Conservation (phyloP, 1,284 basidiomycete species). For the Trichosporon asahii region DNA sequence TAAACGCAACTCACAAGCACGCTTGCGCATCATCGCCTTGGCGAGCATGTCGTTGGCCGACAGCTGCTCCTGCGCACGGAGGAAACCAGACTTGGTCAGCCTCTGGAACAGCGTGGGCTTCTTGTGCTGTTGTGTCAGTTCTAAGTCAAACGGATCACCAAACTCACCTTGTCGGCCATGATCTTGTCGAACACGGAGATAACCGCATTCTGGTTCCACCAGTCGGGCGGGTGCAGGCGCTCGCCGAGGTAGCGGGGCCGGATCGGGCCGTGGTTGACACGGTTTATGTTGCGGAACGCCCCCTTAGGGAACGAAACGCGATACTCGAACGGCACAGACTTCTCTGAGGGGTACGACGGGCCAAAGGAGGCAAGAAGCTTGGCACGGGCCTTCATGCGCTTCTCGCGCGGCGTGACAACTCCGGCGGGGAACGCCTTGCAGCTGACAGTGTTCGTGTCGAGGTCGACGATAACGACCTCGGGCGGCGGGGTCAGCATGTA, state of each 20-base stretch:
- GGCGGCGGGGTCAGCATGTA: conserved; percentile 69
- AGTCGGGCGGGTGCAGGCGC: conserved; percentile 76
- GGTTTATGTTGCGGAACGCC: conserved; percentile 52
- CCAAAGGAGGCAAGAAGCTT: conserved; percentile 75
- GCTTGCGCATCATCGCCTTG: conserved; percentile 70
- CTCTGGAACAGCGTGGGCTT: conserved; percentile 84
- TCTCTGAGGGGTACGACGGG: conserved; percentile 43
- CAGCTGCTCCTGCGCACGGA: conserved; percentile 69
- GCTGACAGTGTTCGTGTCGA: conserved; percentile 63
- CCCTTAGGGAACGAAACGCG: conserved; percentile 93
- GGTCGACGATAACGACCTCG: conserved; percentile 85
- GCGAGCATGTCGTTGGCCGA: conserved; percentile 75
- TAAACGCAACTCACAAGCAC: conserved; percentile 35
- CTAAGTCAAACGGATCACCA: conserved; percentile 17
- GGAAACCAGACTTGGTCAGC: conserved; percentile 64
- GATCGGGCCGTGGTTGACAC: conserved; percentile 31
- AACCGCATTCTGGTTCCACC: conserved; percentile 87
- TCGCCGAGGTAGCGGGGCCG: conserved; percentile 42
- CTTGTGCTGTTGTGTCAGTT: conserved; percentile 61
- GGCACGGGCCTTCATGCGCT: conserved; percentile 78
- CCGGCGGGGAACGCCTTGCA: conserved; percentile 75
- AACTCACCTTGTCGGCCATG: conserved; percentile 74
- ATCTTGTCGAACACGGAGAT: conserved; percentile 85
- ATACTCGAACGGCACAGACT: conserved; percentile 62
- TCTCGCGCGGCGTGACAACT: conserved; percentile 73